phyloP scores from a whole-genome alignment of 768 basidiomycete species.

The Phanerodontia chrysosporium region DNA sequence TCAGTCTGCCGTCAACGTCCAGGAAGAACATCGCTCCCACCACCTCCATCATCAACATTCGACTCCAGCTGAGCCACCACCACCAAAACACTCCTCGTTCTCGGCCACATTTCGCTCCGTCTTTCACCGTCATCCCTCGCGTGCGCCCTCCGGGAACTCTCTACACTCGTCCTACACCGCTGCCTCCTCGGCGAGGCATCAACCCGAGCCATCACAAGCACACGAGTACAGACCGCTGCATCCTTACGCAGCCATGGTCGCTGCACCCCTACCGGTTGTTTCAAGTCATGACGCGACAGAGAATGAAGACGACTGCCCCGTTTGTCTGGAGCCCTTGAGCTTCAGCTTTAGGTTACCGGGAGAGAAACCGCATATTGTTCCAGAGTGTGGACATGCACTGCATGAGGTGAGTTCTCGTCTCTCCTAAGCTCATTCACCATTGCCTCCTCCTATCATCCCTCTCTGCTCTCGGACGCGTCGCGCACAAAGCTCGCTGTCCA shows the following conservation, averaged over 20 bases:
- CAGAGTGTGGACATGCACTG: slow-evolving; percentile 96
- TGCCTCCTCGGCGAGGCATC: slow-evolving; percentile 20
- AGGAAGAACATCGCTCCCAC: slow-evolving; percentile 21
- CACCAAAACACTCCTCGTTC: slow-evolving; percentile 15
- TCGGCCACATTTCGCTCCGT: slow-evolving; percentile 45
- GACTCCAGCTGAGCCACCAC: slow-evolving; percentile 6
- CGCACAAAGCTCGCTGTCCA: too few relatives aligned
- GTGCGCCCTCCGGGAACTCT: slow-evolving; percentile 45
- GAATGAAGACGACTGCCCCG: slow-evolving; percentile 90
- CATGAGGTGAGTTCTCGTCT: slow-evolving; percentile 62
- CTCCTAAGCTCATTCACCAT: background rate
- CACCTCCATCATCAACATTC: slow-evolving; percentile 21
- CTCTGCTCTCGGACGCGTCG: background rate
- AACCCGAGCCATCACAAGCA: slow-evolving; percentile 26
- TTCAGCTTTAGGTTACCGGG: slow-evolving; percentile 91
- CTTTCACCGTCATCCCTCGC: slow-evolving; percentile 43
- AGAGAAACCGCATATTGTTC: slow-evolving; percentile 96
- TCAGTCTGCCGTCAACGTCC: slow-evolving; percentile 1
- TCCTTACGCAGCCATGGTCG: slow-evolving; percentile 57
- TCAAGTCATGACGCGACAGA: slow-evolving; percentile 52
- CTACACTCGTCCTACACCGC: slow-evolving; percentile 42
- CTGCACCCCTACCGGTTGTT: slow-evolving; percentile 69
- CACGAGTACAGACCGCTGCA: slow-evolving; percentile 38
- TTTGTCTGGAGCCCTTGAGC: slow-evolving; percentile 92
- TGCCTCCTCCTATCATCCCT: background rate